A percentile compares a stretch with the other conserved stretches of the same genome.
phyloP scores from a whole-genome alignment of 2,329 filamentous ascomycete genomes.

The Colletotrichum eremochloae region DNA sequence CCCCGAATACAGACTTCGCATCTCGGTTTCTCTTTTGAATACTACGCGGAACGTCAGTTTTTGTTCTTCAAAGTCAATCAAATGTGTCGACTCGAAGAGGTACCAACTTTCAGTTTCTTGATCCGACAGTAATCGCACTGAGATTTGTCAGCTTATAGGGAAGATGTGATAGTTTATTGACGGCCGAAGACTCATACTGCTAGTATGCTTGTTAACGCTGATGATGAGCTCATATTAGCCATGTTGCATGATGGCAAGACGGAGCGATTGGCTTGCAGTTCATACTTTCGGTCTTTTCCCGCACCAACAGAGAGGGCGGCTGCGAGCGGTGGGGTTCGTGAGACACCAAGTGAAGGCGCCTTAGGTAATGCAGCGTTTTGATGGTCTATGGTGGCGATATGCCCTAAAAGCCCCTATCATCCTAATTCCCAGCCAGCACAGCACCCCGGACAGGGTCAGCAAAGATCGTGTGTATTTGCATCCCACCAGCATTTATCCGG shows the following conservation, averaged over 20 bases:
- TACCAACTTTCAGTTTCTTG: not conserved
- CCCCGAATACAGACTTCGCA: not conserved
- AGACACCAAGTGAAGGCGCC: too few relatives aligned
- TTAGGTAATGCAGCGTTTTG: too few relatives aligned
- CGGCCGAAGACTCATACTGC: not conserved
- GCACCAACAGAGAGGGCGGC: not conserved
- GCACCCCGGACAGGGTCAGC: too few relatives aligned
- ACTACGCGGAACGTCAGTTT: not conserved
- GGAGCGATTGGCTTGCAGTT: not conserved
- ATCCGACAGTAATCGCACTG: not conserved
- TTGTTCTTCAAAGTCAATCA: not conserved
- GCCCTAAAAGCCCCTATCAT: too few relatives aligned
- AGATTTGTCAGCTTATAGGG: not conserved
- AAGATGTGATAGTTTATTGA: not conserved
- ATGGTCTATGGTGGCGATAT: too few relatives aligned
- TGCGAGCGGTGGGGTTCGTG: too few relatives aligned
- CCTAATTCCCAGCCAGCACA: too few relatives aligned
- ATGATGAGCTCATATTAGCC: not conserved
- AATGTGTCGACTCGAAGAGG: not conserved
- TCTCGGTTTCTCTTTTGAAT: not conserved
- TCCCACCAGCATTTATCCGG: too few relatives aligned
- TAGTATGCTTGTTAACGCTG: not conserved
- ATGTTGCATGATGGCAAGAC: not conserved
- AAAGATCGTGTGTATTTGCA: too few relatives aligned
- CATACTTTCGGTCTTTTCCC: not conserved